Evolutionary conservation across 2,329 filamentous ascomycete genomes (phyloP), one percentile per base, ranked within the genome.

Genomic region (Aspergillus awamori): DNA sequence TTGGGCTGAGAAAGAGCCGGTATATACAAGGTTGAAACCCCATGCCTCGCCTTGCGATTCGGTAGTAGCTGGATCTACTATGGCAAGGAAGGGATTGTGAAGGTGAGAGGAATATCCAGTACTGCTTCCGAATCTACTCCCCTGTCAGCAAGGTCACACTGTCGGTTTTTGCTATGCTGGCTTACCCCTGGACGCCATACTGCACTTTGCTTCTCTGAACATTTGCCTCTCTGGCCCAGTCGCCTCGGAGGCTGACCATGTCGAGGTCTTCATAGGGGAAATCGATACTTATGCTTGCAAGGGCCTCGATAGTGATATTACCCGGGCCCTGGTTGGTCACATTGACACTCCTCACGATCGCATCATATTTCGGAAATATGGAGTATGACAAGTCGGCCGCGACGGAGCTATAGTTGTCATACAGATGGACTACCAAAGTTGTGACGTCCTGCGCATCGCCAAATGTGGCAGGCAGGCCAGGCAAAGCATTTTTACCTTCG

Each of bases 11-110:
- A 88, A 89, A 0, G 86, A 88, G 2, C 87, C 87, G 0, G 85
- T 86, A 72, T 88, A 89, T 17, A 89, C 78, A 2, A 89, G 79
- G 1, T 85, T 87, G 71, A 89, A 89, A 0, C 86, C 87, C 80
- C 85, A 89, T 6, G 84, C 86, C 39, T 88, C 82, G 1, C 87
- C 87, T 2, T 81, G 79, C 0, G 82, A 81, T 67, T 89, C 87
- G 1, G 86, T 89, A 0, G 87, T 85, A 0, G 76, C 77, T 0
- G 86, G 82, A 3, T 83, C 77, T 0, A 85, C 79, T 2, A 89
- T 73, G 0, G 84, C 80, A 22, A 89, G 78, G 75, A 89, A 89
- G 0, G 87, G 86, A 65, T 89, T 89, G 69, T 88, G 85, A 1
- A 86, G 76, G 65, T 88, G 85, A 0, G 86, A 88, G 0, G 86